Conservation (phyloP, 1,284 basidiomycete species). For the Ceratobasidium sp. region DNA sequence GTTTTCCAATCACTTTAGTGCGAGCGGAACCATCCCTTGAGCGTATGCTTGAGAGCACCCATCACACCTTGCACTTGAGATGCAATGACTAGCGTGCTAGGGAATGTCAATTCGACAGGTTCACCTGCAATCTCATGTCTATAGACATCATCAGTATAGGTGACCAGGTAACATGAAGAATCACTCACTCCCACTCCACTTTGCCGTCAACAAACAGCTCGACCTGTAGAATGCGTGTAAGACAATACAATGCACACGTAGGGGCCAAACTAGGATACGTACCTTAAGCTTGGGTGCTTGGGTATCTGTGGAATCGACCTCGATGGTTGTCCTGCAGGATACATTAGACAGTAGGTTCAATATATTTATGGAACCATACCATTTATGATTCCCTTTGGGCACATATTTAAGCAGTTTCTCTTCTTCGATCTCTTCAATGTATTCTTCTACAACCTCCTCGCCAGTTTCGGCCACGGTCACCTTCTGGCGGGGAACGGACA, state of each 20-base stretch:
- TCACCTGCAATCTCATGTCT: conserved; percentile 60
- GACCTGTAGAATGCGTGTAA: conserved; percentile 46
- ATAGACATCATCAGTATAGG: background rate
- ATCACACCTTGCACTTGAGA: conserved; percentile 26
- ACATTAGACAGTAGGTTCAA: background rate
- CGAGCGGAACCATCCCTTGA: conserved; percentile 33
- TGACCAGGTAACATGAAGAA: background rate
- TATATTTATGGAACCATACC: conserved; percentile 51
- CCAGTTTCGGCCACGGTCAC: conserved; percentile 31
- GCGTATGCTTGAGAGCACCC: conserved; percentile 18
- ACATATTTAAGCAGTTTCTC: conserved; percentile 73
- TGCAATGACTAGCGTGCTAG: conserved; percentile 55
- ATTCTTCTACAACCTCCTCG: conserved; percentile 48
- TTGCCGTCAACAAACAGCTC: conserved; percentile 72
- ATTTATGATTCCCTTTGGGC: conserved; percentile 68
- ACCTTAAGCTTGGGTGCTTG: conserved; percentile 60
- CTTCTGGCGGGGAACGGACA: conserved; percentile 27
- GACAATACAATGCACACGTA: background rate
- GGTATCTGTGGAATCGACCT: conserved; percentile 71
- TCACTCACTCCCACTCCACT: conserved; percentile 62
- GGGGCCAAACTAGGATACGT: background rate
- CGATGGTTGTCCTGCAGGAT: conserved; percentile 65
- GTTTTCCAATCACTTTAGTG: conserved; percentile 1
- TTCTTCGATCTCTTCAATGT: conserved; percentile 48
- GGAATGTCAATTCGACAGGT: conserved; percentile 56